Percentiles rank a stretch among this genome's conserved stretches.
Evolutionary conservation across 345 rosid genomes (phyloP).

Genomic region (Triadica sebifera): DNA sequence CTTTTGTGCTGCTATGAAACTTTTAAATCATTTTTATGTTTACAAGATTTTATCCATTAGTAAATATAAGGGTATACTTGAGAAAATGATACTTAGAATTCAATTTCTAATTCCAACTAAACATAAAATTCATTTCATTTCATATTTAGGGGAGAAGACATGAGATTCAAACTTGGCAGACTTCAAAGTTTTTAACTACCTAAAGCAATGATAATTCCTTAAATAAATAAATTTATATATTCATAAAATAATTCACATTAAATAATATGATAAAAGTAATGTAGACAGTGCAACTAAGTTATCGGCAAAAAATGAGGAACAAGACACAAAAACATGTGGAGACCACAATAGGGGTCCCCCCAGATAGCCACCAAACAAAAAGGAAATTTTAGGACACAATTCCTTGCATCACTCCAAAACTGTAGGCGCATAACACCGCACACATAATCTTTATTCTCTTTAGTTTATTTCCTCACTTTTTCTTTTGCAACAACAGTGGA

Average conservation of each 20-base stretch:
- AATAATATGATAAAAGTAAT: background rate
- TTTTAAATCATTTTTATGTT: no score
- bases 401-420: constrained; percentile 18
- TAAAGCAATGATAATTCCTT: no score
- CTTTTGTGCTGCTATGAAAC: no score
- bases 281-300: background rate
- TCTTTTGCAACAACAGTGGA: background rate
- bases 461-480: background rate
- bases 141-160: no score
- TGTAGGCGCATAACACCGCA: constrained; percentile 15
- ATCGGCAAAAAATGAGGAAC: background rate
- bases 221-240: no score
- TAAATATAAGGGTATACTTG: no score
- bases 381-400: constrained; percentile 17
- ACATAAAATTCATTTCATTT: no score
- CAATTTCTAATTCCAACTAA: no score
- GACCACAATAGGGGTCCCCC: constrained; percentile 17
- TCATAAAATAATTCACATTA: background rate
- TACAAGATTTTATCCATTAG: no score
- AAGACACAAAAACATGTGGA: constrained; percentile 17
- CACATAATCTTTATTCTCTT: background rate
- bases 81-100: no score
- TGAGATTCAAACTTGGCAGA: no score
- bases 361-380: constrained; percentile 16
- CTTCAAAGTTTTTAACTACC: no score